A percentile compares a stretch with the other conserved stretches of the same genome.
Evolutionary conservation across 2,329 filamentous ascomycete genomes (phyloP).

Genomic region (Iodosphaeria phyllophila): DNA sequence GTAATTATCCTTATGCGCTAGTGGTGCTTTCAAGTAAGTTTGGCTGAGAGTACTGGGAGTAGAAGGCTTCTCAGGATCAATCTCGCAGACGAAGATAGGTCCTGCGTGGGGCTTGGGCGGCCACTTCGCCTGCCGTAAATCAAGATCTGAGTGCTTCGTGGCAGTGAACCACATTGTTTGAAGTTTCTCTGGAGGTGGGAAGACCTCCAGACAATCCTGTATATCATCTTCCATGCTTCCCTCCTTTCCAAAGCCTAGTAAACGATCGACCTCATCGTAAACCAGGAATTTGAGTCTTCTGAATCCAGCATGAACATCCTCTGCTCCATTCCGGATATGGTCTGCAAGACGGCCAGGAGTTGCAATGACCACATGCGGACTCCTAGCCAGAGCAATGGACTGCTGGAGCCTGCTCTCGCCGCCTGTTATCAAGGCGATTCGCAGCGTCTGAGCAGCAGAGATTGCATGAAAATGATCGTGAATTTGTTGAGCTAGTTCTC

Average conservation of each 20-base stretch:
- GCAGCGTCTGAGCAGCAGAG: constrained; percentile 70
- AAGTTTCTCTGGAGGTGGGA: constrained; percentile 61
- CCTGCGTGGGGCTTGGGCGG: constrained; percentile 49
- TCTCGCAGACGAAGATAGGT: constrained; percentile 76
- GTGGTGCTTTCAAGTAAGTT: constrained; percentile 52
- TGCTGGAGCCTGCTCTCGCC: constrained; percentile 85
- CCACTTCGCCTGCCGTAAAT: no score
- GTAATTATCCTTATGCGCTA: constrained; percentile 89
- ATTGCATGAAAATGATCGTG: constrained; percentile 93
- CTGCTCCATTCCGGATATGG: constrained; percentile 78
- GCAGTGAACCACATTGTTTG: constrained; percentile 94
- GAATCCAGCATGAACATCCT: constrained; percentile 74
- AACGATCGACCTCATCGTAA: constrained; percentile 85
- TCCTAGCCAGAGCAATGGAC: constrained; percentile 61
- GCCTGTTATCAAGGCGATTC: constrained; percentile 76
- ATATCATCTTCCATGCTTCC: constrained; percentile 93
- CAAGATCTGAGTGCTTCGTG: constrained; percentile 70
- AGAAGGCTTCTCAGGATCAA: constrained; percentile 56
- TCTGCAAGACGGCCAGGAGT: constrained; percentile 87
- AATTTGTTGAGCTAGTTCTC: constrained; percentile 87
- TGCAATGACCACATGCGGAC: constrained; percentile 84
- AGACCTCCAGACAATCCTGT: constrained; percentile 64
- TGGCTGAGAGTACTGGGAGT: constrained; percentile 69
- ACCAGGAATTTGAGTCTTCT: constrained; percentile 69
- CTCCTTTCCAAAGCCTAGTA: constrained; percentile 52